Base-by-base conservation (phyloP, 306 rosid genomes). In the Glycyrrhiza uralensis region DNA sequence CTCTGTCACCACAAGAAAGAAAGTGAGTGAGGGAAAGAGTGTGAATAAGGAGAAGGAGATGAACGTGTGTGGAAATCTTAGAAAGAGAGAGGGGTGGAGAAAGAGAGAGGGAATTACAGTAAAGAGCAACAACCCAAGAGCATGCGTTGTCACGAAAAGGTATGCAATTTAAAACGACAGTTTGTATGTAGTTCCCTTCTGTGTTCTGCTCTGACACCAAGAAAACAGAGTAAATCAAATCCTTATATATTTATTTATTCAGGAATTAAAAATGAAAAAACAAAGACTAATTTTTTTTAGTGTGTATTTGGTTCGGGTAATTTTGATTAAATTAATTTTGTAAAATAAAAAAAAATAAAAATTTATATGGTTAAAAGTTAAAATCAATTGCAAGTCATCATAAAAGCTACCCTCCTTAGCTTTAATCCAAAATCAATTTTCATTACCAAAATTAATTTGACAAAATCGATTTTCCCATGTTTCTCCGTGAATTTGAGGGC, bases 181-280 rank as follows among this genome's bases (percentile, higher is more conserved):
- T 56, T 76, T 76, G 38, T 64, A 35, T 39, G 8, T 5, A 20
- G 36, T 76, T 64, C 56, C 41, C 5, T 29, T 60, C 62, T 70
- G 10, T 76, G 30, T 76, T 68, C 57, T 76, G 30, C 72, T 68
- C 57, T 76, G 41, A 17, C 23, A 71, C 71, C n/a, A 81, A 77
- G 11, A 64, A 55, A 59, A 50, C 35, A 71, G 32, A 61, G 55
- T 6, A 56, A 44, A 47, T 24, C 63, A 50, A 69, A 47, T 30
- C 33, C 46, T 32, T 8, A 30, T 49, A 13, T 3, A 1, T 26
- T 26, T 26, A 26, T 26, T 26, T 26, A 58, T 30, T 17, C 6
- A 58, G 44, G 65, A 26, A 26, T 26, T 1, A 26, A 26, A 26
- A 26, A 26, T 26, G 4, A 26, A n/a, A n/a, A n/a, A n/a, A n/a